Percentiles rank a stretch among this genome's conserved stretches.
phyloP scores from a whole-genome alignment of 768 basidiomycete genomes.

The Plicaturopsis crispa region DNA sequence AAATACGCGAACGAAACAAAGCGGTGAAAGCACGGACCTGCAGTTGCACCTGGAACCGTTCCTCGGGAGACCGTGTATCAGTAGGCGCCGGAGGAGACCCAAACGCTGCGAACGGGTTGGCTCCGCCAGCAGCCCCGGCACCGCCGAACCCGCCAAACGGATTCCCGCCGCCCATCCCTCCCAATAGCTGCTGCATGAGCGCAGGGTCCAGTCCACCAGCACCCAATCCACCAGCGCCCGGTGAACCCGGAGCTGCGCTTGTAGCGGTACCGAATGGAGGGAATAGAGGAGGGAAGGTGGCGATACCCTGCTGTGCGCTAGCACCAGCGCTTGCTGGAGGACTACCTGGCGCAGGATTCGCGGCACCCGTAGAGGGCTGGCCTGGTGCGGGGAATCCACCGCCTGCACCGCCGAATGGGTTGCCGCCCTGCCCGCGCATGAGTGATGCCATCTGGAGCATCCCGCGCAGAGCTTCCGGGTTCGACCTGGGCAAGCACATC shows the following conservation, averaged over 20 bases:
- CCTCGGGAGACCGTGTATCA: constrained; percentile 77
- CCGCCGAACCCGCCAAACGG: constrained; percentile 27
- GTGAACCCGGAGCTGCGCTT: constrained; percentile 18
- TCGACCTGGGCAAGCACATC: constrained; percentile 37
- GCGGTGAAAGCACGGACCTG: constrained; percentile 39
- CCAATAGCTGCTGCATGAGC: constrained; percentile 34
- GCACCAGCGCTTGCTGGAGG: constrained; percentile 16
- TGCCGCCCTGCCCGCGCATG: constrained; percentile 34
- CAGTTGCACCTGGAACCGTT: constrained; percentile 84
- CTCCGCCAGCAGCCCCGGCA: constrained; percentile 16
- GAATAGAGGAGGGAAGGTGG: constrained; percentile 12
- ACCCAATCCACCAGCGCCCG: constrained; percentile 15
- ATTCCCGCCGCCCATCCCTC: constrained; percentile 22
- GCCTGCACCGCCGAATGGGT: constrained; percentile 13
- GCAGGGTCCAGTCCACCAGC: constrained; percentile 31
- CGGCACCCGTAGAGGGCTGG: constrained; percentile 28
- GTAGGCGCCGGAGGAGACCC: constrained; percentile 41
- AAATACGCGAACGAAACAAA: background rate
- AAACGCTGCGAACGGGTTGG: constrained; percentile 13
- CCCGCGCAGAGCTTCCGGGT: constrained; percentile 67
- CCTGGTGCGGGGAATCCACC: constrained; percentile 56
- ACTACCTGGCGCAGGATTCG: constrained; percentile 13
- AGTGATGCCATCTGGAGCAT: constrained; percentile 70
- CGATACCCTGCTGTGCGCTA: constrained; percentile 9
- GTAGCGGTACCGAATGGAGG: constrained; percentile 11